These are phyloP conservation scores for Xylaria sp. DNA, from an alignment of 2,329 filamentous ascomycete genomes.

Conservation along the genomic window DNA sequence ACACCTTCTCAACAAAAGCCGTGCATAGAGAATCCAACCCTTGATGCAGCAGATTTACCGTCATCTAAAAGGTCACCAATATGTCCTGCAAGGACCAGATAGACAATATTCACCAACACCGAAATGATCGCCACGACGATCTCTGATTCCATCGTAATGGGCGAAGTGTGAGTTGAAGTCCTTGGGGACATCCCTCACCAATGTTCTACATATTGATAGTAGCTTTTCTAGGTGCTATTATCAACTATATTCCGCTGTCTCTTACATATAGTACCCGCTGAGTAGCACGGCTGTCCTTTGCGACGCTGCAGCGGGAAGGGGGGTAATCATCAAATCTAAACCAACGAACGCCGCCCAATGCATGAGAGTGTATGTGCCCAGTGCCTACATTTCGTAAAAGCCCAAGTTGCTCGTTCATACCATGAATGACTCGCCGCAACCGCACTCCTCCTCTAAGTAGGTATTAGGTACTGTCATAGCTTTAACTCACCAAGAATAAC, in stretches of 20 bases:
- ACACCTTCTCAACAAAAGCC: too few species aligned
- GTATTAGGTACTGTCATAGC: conserved; percentile 46
- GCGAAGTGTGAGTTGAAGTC: conserved; percentile 1
- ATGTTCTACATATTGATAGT: not conserved
- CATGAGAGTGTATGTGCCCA: conserved; percentile 36
- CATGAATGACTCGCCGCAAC: conserved; percentile 97
- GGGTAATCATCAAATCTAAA: conserved; percentile 27
- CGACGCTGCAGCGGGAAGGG: conserved; percentile 7
- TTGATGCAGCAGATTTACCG: too few species aligned
- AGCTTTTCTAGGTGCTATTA: conserved; percentile 24
- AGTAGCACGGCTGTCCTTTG: not conserved
- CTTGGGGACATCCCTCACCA: conserved; percentile 1
- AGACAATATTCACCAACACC: too few species aligned
- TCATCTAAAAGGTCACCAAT: too few species aligned
- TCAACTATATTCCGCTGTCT: conserved; percentile 11
- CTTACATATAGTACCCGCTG: not conserved
- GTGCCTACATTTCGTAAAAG: conserved; percentile 20
- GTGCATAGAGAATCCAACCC: too few species aligned
- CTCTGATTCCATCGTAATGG: too few species aligned
- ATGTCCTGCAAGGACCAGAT: too few species aligned
- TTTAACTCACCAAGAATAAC: conserved; percentile 53
- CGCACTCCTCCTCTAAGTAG: conserved; percentile 87
- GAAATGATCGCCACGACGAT: too few species aligned
- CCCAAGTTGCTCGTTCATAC: conserved; percentile 57
- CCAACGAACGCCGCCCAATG: conserved; percentile 45